Conservation (phyloP, 495 filamentous ascomycete genomes). For the Aspergillus steynii region DNA sequence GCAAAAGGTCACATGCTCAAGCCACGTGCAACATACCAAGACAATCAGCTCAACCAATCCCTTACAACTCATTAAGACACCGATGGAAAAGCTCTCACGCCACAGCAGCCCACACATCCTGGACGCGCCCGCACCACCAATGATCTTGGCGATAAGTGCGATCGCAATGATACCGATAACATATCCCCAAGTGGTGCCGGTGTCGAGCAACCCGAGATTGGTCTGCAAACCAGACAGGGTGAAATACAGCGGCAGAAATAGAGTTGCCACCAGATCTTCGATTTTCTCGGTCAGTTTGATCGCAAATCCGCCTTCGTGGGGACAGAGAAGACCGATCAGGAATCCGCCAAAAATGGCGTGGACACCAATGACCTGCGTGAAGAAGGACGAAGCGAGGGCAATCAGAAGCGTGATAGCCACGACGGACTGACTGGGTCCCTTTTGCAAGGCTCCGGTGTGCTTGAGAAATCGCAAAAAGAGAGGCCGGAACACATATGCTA, state of each 20-base stretch:
- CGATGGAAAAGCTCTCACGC: conserved; percentile 91
- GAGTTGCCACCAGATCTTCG: conserved; percentile 82
- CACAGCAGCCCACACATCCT: conserved; percentile 77
- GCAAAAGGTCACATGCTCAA: conserved; percentile 8
- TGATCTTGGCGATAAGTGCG: conserved; percentile 84
- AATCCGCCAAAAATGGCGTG: conserved; percentile 93
- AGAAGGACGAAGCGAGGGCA: conserved; percentile 82
- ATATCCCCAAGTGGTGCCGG: conserved; percentile 87
- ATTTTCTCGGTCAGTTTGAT: conserved; percentile 96
- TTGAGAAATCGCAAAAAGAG: conserved; percentile 74
- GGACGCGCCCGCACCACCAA: conserved; percentile 82
- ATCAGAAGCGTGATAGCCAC: conserved; percentile 81
- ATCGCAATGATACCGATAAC: conserved; percentile 81
- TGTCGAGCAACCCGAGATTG: conserved; percentile 81
- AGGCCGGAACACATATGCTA: conserved; percentile 75
- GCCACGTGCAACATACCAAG: conserved; percentile 57
- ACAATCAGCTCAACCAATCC: conserved; percentile 95
- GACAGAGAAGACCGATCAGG: conserved; percentile 86
- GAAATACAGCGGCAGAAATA: conserved; percentile 96
- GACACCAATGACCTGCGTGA: conserved; percentile 90
- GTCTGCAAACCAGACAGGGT: conserved; percentile 89
- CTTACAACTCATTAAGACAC: conserved; percentile 96
- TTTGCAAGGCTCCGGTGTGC: conserved; percentile 75
- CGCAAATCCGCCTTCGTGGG: conserved; percentile 91
- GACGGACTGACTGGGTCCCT: conserved; percentile 86